phyloP scores from a whole-genome alignment of 2,329 filamentous ascomycete species.

The Ascosphaera apis region DNA sequence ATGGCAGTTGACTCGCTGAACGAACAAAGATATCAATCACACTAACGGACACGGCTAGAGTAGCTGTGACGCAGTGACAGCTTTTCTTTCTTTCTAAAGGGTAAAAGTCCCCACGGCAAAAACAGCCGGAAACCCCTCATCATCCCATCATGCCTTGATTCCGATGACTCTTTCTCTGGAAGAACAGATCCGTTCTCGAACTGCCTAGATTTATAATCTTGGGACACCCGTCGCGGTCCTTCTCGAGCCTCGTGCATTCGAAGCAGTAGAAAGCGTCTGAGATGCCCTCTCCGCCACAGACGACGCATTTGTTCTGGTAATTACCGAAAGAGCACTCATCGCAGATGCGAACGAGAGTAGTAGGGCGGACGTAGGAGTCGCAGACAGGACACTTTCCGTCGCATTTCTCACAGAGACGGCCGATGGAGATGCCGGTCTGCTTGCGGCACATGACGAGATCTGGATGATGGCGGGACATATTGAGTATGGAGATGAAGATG shows the following conservation, averaged over 20 bases:
- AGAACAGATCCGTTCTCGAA: constrained; percentile 76
- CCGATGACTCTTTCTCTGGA: constrained; percentile 39
- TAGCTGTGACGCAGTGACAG: too few relatives aligned
- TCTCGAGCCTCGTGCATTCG: constrained; percentile 89
- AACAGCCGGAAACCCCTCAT: too few relatives aligned
- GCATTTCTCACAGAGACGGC: constrained; percentile 97
- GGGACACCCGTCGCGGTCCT: constrained; percentile 89
- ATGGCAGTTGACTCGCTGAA: too few relatives aligned
- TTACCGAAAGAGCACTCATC: constrained; percentile 99
- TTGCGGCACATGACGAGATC: constrained; percentile 99
- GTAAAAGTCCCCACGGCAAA: too few relatives aligned
- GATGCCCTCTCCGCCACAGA: constrained; percentile 94
- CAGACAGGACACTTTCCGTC: constrained; percentile 98
- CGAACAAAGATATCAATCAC: too few relatives aligned
- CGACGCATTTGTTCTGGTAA: constrained; percentile 99
- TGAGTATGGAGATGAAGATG: constrained; percentile 7
- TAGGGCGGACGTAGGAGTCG: constrained; percentile 95
- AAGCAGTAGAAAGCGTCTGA: constrained; percentile 99
- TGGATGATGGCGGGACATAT: constrained; percentile 85
- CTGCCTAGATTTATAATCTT: constrained; percentile 98
- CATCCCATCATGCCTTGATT: too few relatives aligned
- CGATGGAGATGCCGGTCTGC: constrained; percentile 90
- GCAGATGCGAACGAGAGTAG: constrained; percentile 91
- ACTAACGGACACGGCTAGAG: too few relatives aligned
- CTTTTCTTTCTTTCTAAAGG: too few relatives aligned